Evolutionary conservation across 2,329 filamentous ascomycete species (phyloP).

Genomic region (Phyllosticta citribraziliensis): DNA sequence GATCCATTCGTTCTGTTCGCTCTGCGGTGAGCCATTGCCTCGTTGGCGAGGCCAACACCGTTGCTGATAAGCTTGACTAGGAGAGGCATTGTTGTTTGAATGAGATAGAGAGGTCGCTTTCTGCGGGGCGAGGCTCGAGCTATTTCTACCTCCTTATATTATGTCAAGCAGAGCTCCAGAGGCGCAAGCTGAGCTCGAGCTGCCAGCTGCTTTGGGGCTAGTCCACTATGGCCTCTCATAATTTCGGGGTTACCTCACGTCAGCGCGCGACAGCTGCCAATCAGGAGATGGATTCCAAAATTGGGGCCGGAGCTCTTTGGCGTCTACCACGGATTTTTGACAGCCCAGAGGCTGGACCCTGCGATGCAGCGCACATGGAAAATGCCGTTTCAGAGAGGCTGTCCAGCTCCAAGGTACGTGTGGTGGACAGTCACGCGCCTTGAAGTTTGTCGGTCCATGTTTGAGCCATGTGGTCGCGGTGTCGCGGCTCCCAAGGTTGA

Average conservation of each 20-base stretch:
- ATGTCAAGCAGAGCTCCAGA: not conserved
- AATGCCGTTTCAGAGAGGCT: not conserved
- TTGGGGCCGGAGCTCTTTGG: not conserved
- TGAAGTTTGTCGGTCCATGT: too few relatives aligned
- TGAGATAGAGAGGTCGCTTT: not conserved
- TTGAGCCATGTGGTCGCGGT: too few relatives aligned
- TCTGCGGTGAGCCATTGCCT: not conserved
- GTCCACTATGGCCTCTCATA: not conserved
- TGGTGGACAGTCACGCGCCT: too few relatives aligned
- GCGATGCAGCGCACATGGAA: not conserved
- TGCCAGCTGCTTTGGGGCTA: not conserved
- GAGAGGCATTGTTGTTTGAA: not conserved
- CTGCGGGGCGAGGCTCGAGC: not conserved
- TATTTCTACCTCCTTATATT: not conserved
- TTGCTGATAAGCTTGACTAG: slow-evolving; percentile 4
- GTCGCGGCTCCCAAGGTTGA: too few relatives aligned
- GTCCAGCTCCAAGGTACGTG: too few relatives aligned
- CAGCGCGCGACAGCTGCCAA: not conserved
- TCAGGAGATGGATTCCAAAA: not conserved
- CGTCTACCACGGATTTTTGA: not conserved
- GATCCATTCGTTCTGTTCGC: not conserved
- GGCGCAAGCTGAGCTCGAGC: not conserved
- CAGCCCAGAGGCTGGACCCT: not conserved
- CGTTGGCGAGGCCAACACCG: slow-evolving; percentile 1
- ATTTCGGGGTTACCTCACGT: not conserved